Percentiles rank a stretch among this genome's conserved stretches.
Conservation (phyloP, 148 eudicot genomes). For the Vaccinium macrocarpon region DNA sequence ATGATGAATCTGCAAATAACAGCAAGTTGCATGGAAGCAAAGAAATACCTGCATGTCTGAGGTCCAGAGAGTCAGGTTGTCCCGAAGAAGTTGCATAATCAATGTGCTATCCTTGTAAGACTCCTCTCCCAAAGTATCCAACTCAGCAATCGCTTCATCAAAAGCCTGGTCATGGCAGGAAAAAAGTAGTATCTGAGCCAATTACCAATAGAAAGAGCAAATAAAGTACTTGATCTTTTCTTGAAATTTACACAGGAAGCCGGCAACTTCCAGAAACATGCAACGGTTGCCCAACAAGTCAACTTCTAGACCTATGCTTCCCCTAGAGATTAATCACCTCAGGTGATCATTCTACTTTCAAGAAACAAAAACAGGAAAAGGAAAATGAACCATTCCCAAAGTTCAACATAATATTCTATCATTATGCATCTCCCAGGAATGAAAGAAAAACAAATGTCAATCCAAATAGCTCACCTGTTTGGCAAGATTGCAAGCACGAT, state of each 20-base stretch:
- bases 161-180: conserved; percentile 38
- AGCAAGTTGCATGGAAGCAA: not conserved
- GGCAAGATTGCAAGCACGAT: conserved; percentile 74
- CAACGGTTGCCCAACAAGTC: not conserved
- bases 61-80: conserved; percentile 72
- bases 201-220: not conserved
- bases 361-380: not conserved
- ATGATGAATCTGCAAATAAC: no score
- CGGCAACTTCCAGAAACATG: no score
- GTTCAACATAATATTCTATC: not conserved
- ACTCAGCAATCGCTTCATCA: conserved; percentile 75
- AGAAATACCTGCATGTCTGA: conserved; percentile 67
- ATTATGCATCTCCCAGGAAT: not conserved
- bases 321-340: not conserved
- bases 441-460: not conserved
- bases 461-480: conserved; percentile 44
- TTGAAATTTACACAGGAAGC: not conserved
- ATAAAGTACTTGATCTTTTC: not conserved
- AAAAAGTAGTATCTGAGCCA: not conserved
- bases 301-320: not conserved
- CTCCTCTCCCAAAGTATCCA: conserved; percentile 69
- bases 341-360: not conserved
- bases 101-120: conserved; percentile 77
- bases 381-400: not conserved
- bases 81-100: conserved; percentile 76